Evolutionary conservation across 2,329 filamentous ascomycete genomes (phyloP), one percentile per base, ranked within the genome.

Genomic region (Talaromyces sp.): DNA sequence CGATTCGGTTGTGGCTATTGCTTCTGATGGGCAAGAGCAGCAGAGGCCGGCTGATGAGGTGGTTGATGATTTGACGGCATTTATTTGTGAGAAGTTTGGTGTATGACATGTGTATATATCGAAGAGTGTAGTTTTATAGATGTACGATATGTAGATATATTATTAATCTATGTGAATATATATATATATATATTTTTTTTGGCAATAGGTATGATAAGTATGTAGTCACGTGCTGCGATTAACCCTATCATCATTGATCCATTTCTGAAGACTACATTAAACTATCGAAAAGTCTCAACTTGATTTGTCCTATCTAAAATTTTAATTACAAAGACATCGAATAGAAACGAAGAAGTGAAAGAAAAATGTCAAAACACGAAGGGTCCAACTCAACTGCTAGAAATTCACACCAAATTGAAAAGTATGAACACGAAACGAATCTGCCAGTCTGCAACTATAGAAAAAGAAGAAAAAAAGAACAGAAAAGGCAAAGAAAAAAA

Each of bases 11-110:
- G 22, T 61, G 19, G 37, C 50, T n/a, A 41, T 52, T 14, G 58
- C 62, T 22, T 43, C 35, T 27, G 63, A 60, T 14, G 37, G 39
- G 1, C 13, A 24, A 9, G 47, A 58, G 35, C 43, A 43, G 14
- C 33, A 59, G 19, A 22, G 57, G 16, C 60, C 60, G 4, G 16
- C 16, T 10, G 52, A 67, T 22, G 59, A 56, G 19, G 58, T 65
- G 19, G 58, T 62, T 43, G 62, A 49, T 50, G 33, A 58, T 35
- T 22, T 67, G 27, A 47, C 62, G 22, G 62, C 59, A 9, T 67
- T 67, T 39, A 35, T 67, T 19, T 64, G 62, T 31, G 52, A 63
- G 14, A 66, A 56, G 22, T 66, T 66, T 35, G 64, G 64, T 31
- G 64, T 66, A 11, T 57, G 10, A 47, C 50, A 9, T 10, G 41